A percentile compares a stretch with the other conserved stretches of the same genome.
These are phyloP conservation scores for Gleditsia sinensis DNA, from an alignment of 306 rosid genomes.

Conservation along the genomic window DNA sequence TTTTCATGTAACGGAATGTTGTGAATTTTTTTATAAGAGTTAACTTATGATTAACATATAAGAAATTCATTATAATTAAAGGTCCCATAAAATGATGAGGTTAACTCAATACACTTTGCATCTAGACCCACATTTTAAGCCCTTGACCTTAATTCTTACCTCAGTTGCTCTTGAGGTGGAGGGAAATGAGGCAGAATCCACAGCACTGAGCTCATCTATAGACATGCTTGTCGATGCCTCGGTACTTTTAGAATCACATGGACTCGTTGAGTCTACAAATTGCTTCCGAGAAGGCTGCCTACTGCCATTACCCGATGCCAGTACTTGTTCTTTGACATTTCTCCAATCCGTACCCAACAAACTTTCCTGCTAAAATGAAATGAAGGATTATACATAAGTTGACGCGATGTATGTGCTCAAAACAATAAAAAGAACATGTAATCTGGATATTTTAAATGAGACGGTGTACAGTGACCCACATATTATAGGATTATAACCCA, in stretches of 20 bases:
- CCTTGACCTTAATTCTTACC: slow-evolving; percentile 47
- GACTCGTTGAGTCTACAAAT: slow-evolving; percentile 67
- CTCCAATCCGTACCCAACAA: slow-evolving; percentile 76
- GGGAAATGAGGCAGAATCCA: slow-evolving; percentile 76
- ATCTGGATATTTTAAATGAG: too few species aligned
- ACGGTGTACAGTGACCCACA: too few species aligned
- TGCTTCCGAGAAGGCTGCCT: slow-evolving; percentile 75
- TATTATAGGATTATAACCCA: too few species aligned
- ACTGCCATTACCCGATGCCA: slow-evolving; percentile 61
- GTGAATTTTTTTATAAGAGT: neutral
- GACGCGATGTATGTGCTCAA: slow-evolving; percentile 8
- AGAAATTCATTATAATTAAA: neutral
- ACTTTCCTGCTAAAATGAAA: slow-evolving; percentile 61
- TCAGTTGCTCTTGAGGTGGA: slow-evolving; percentile 86
- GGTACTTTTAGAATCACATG: slow-evolving; percentile 78
- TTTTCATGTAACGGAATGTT: neutral
- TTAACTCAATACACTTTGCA: neutral
- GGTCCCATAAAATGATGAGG: neutral
- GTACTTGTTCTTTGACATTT: slow-evolving; percentile 78
- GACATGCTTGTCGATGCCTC: slow-evolving; percentile 88
- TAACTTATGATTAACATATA: neutral
- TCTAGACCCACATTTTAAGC: slow-evolving; percentile 3
- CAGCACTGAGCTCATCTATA: slow-evolving; percentile 67
- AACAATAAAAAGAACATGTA: slow-evolving; percentile 15
- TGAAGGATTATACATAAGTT: neutral